phyloP scores from a whole-genome alignment of 1,284 basidiomycete species.

The Austroboletus niveus region DNA sequence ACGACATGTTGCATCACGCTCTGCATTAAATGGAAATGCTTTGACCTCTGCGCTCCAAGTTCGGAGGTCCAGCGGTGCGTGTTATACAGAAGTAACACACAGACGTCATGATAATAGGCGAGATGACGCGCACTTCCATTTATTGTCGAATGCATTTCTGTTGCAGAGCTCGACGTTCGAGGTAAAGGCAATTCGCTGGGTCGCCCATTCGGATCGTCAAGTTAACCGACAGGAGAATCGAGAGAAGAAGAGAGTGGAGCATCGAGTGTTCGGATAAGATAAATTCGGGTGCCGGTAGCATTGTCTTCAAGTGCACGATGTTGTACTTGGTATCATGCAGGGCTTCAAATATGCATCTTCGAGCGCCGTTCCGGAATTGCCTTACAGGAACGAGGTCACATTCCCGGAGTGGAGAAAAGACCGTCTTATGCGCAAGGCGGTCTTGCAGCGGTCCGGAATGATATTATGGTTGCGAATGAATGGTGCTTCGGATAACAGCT shows the following conservation, averaged over 20 bases:
- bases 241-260: not conserved
- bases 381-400: not conserved
- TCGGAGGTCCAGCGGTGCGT: not conserved
- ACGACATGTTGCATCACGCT: too few relatives aligned
- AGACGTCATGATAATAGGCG: not conserved
- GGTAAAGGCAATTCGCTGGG: not conserved
- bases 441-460: not conserved
- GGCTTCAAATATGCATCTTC: not conserved
- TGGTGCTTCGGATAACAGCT: slow-evolving; percentile 4
- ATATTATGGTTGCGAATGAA: not conserved
- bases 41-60: too few relatives aligned
- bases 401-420: not conserved
- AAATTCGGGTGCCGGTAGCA: not conserved
- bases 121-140: not conserved
- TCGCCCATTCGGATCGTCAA: not conserved
- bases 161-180: not conserved
- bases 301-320: not conserved
- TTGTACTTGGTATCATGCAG: not conserved
- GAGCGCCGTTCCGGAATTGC: not conserved
- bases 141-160: not conserved
- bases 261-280: slow-evolving; percentile 3
- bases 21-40: too few relatives aligned
- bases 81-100: not conserved
- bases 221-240: slow-evolving; percentile 14
- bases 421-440: not conserved